Percentiles rank a stretch among this genome's conserved stretches.
These are phyloP conservation scores for Gynostemma pentaphyllum DNA, from an alignment of 306 rosid species.

Conservation along the genomic window DNA sequence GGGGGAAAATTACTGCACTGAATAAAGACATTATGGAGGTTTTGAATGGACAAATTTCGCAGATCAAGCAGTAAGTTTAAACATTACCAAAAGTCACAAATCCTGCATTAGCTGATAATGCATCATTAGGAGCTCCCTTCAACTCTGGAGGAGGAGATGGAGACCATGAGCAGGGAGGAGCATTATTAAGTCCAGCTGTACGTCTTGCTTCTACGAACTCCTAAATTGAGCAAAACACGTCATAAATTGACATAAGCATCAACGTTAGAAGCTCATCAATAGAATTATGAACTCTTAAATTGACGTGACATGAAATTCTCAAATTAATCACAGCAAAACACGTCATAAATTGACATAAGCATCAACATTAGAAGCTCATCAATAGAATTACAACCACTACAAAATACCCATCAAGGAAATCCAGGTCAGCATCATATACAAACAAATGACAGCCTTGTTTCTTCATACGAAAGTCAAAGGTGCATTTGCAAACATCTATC, in stretches of 20 bases:
- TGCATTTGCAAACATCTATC: background rate
- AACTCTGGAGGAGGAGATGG: slow-evolving; percentile 63
- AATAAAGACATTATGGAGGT: slow-evolving; percentile 14
- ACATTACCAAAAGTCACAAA: slow-evolving; percentile 84
- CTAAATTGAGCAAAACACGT: slow-evolving; percentile 23
- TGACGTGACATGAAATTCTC: slow-evolving; percentile 6
- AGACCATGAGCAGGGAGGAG: slow-evolving; percentile 89
- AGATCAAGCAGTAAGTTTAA: slow-evolving; percentile 12
- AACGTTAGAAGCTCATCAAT: background rate
- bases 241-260: background rate
- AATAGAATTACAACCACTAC: background rate
- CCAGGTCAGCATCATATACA: background rate
- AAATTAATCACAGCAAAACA: slow-evolving; percentile 6
- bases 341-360: background rate
- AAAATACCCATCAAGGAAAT: background rate
- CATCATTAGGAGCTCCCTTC: slow-evolving; percentile 55
- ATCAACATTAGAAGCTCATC: background rate
- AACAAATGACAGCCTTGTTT: background rate
- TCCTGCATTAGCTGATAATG: slow-evolving; percentile 86
- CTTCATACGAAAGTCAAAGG: background rate
- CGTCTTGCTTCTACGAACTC: slow-evolving; percentile 98
- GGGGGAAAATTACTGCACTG: slow-evolving; percentile 81
- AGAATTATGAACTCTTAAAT: too few relatives aligned
- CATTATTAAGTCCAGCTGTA: slow-evolving; percentile 64
- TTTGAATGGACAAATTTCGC: slow-evolving; percentile 6